Conservation (phyloP, 73 alveolate species). For the Paramecium biaurelia region DNA sequence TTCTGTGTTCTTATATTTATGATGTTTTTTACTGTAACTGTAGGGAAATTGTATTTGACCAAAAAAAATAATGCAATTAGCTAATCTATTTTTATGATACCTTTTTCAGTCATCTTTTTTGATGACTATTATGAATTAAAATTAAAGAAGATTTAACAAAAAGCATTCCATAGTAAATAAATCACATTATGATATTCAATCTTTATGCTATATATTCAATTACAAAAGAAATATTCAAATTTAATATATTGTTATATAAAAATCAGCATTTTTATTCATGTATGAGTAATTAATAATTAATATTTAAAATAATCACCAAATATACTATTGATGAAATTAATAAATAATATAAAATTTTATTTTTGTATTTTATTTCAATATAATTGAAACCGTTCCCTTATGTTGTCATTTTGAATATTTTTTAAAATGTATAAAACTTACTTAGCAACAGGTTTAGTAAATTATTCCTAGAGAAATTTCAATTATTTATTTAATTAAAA, state of each 20-base stretch:
- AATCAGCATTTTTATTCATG: background rate
- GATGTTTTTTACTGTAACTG: background rate
- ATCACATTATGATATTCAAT: background rate
- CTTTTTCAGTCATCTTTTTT: background rate
- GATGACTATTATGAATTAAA: background rate
- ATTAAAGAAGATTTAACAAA: background rate
- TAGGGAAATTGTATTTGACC: background rate
- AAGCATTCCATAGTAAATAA: background rate
- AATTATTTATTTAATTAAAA: background rate
- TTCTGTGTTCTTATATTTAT: background rate
- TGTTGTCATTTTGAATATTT: too few relatives aligned
- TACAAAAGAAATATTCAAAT: background rate
- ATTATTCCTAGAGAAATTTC: background rate
- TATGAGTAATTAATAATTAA: too few relatives aligned
- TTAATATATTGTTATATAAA: too few relatives aligned
- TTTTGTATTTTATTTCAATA: background rate
- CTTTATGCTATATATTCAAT: background rate
- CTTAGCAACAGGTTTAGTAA: background rate
- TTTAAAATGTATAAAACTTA: background rate
- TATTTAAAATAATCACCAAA: background rate
- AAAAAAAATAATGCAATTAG: background rate
- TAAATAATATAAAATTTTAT: background rate
- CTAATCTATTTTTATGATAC: background rate
- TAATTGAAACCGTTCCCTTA: background rate
- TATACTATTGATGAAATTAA: background rate